phyloP scores from a whole-genome alignment of 768 basidiomycete species.

The Clavaria fumosa region DNA sequence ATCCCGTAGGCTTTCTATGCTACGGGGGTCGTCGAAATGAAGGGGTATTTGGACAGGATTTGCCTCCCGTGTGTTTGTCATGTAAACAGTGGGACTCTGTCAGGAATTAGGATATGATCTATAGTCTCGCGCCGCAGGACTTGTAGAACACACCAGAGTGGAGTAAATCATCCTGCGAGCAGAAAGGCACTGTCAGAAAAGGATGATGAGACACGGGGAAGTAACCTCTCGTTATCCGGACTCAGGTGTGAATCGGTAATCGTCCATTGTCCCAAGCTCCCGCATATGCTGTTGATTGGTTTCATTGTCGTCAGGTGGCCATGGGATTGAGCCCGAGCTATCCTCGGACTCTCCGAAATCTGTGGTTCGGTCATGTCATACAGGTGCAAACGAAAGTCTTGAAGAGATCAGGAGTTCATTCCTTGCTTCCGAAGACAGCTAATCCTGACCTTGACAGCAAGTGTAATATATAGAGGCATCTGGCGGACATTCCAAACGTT shows the following conservation, averaged over 20 bases:
- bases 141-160: constrained; percentile 45
- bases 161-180: constrained; percentile 77
- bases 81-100: constrained; percentile 56
- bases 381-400: constrained; percentile 81
- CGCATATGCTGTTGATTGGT: constrained; percentile 52
- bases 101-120: constrained; percentile 5
- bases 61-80: constrained; percentile 56
- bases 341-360: constrained; percentile 11
- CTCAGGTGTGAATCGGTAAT: constrained; percentile 91
- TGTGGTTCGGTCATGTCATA: constrained; percentile 57
- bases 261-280: constrained; percentile 72
- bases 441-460: constrained; percentile 57
- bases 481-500: constrained; percentile 14
- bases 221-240: constrained; percentile 68
- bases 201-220: not conserved
- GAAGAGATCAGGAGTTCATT: constrained; percentile 4
- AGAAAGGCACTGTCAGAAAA: not conserved
- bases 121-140: not conserved
- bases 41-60: constrained; percentile 49
- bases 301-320: constrained; percentile 29
- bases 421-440: not conserved
- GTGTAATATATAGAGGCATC: constrained; percentile 91
- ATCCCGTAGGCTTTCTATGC: constrained; percentile 22
- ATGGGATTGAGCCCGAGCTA: constrained; percentile 6
- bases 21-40: constrained; percentile 34